These are phyloP conservation scores for Alternaria gansuensis DNA, from an alignment of 2,329 filamentous ascomycete genomes.

Conservation along the genomic window DNA sequence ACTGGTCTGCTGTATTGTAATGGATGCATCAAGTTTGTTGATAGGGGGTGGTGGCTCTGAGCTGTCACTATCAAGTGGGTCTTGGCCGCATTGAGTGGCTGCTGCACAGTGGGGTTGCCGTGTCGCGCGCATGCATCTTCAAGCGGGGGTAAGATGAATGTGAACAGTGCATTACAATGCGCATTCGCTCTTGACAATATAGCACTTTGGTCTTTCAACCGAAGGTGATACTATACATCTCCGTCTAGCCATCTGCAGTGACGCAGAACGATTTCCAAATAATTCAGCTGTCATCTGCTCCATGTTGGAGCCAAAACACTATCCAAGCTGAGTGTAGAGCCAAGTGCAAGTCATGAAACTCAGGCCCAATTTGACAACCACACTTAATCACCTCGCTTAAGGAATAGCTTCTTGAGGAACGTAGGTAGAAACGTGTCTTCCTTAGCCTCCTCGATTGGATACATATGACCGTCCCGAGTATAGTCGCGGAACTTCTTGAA, in stretches of 20 bases:
- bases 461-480: background rate
- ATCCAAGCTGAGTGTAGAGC: background rate
- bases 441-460: background rate
- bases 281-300: too few relatives aligned
- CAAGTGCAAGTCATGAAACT: background rate
- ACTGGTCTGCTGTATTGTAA: background rate
- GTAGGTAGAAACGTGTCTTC: background rate
- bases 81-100: slow-evolving; percentile 1
- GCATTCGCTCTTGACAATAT: too few relatives aligned
- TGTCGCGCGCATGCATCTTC: slow-evolving; percentile 2
- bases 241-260: too few relatives aligned
- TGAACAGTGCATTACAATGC: too few relatives aligned
- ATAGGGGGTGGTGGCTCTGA: background rate
- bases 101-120: slow-evolving; percentile 7
- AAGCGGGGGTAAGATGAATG: background rate
- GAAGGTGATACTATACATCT: background rate
- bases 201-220: too few relatives aligned
- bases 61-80: background rate
- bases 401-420: slow-evolving; percentile 1
- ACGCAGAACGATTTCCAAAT: too few relatives aligned
- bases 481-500: background rate
- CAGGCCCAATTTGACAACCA: too few relatives aligned
- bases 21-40: background rate
- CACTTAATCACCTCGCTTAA: background rate
- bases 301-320: too few relatives aligned